Percentiles rank a stretch among this genome's conserved stretches.
These are phyloP conservation scores for Paragyromitra xinjiangensis DNA, from an alignment of 495 filamentous ascomycete species.

Conservation along the genomic window DNA sequence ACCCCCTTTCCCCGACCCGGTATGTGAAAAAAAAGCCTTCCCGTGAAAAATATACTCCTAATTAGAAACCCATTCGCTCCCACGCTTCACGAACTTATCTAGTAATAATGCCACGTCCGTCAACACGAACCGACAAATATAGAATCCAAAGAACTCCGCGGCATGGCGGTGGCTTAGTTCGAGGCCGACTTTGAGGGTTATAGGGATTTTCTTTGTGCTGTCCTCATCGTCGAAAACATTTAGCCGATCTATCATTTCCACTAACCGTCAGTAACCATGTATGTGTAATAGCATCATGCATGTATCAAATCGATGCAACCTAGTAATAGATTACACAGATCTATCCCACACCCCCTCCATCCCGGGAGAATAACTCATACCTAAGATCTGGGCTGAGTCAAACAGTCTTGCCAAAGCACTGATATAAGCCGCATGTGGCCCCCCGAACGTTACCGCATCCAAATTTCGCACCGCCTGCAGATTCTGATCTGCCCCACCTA, in stretches of 20 bases:
- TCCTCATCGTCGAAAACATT: conserved; percentile 95
- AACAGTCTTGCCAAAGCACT: conserved; percentile 87
- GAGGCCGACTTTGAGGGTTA: conserved; percentile 87
- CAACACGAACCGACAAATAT: conserved; percentile 90
- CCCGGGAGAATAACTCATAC: conserved; percentile 65
- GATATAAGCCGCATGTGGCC: conserved; percentile 91
- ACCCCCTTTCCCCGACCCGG: conserved; percentile 19
- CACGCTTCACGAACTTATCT: conserved; percentile 96
- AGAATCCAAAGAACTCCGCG: conserved; percentile 97
- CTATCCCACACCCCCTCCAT: background rate
- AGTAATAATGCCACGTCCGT: conserved; percentile 84
- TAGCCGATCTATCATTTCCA: conserved; percentile 77
- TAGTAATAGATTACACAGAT: conserved; percentile 19
- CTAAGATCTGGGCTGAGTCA: conserved; percentile 91
- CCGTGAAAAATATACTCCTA: conserved; percentile 38
- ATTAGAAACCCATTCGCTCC: conserved; percentile 86
- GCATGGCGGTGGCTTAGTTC: conserved; percentile 93
- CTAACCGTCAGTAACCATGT: conserved; percentile 50
- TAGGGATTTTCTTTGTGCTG: conserved; percentile 76
- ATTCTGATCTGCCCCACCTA: conserved; percentile 23
- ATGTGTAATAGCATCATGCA: conserved; percentile 20
- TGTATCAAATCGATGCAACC: conserved; percentile 9
- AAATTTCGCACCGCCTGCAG: conserved; percentile 73
- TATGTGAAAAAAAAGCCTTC: conserved; percentile 14
- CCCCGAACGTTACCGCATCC: conserved; percentile 73